These are phyloP conservation scores for Solanum habrochaites DNA, from an alignment of 257 asterid species.

Conservation along the genomic window DNA sequence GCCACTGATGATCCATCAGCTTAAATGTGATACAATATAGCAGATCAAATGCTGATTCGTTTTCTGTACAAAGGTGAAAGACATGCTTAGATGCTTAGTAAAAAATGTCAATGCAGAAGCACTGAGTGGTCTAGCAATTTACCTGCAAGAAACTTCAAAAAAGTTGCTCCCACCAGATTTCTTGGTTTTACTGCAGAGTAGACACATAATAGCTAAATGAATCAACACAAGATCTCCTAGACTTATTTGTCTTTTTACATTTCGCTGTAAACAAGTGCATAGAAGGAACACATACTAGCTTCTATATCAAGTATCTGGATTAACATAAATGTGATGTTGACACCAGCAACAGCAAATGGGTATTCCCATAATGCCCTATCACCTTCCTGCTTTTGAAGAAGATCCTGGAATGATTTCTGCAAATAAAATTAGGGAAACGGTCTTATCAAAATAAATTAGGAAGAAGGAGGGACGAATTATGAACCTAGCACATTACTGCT, in stretches of 20 bases:
- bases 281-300: constrained; percentile 38
- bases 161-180: constrained; percentile 45
- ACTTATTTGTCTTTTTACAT: neutral
- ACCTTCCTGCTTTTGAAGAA: constrained; percentile 65
- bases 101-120: neutral
- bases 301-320: constrained; percentile 81
- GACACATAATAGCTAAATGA: constrained; percentile 8
- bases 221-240: neutral
- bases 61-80: constrained; percentile 38
- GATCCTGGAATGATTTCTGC: constrained; percentile 59
- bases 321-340: constrained; percentile 75
- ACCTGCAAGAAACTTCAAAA: constrained; percentile 68
- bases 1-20: constrained; percentile 98
- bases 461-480: neutral
- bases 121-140: neutral
- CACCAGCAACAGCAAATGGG: constrained; percentile 93
- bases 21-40: constrained; percentile 89
- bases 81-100: neutral
- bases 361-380: constrained; percentile 81
- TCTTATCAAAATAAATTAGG: neutral
- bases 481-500: neutral
- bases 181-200: constrained; percentile 61
- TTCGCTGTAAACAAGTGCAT: neutral
- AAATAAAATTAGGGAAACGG: neutral
- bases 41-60: constrained; percentile 90